Conservation (phyloP, 208 protist genomes). For the Trypanosoma platydactyli region DNA sequence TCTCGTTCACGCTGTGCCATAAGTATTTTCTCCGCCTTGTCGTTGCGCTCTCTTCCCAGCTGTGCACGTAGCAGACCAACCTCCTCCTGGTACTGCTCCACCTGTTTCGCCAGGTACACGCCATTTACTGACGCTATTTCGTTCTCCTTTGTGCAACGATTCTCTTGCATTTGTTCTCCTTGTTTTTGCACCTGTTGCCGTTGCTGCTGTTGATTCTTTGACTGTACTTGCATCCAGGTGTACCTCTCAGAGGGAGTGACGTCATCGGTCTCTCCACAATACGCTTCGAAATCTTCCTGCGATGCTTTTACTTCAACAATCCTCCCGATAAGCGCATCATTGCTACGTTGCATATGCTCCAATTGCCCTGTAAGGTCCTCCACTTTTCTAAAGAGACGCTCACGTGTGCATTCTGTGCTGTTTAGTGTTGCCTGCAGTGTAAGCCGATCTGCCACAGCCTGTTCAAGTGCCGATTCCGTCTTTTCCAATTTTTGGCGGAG, state of each 20-base stretch:
- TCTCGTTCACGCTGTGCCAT: constrained; percentile 31
- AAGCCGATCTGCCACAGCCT: constrained; percentile 20
- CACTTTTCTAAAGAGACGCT: constrained; percentile 43
- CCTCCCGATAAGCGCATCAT: constrained; percentile 46
- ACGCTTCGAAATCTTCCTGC: constrained; percentile 25
- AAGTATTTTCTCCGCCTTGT: constrained; percentile 22
- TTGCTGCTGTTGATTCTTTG: neutral
- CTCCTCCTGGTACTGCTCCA: constrained; percentile 50
- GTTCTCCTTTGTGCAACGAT: too few species aligned
- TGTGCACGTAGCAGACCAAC: constrained; percentile 50
- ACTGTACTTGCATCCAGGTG: neutral
- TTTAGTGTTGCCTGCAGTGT: constrained; percentile 10
- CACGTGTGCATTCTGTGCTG: constrained; percentile 31
- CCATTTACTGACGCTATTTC: neutral
- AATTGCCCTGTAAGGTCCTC: constrained; percentile 30
- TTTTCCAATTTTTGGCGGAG: constrained; percentile 39
- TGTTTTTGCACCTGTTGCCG: neutral
- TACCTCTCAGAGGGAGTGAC: neutral
- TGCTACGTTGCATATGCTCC: constrained; percentile 34
- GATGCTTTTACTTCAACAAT: constrained; percentile 40
- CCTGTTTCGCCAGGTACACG: constrained; percentile 32
- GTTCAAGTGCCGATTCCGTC: constrained; percentile 28
- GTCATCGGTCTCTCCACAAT: constrained; percentile 27
- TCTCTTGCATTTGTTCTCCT: neutral
- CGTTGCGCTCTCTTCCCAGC: constrained; percentile 28